Evolutionary conservation across 148 eudicot genomes (phyloP).

Genomic region (Spergularia marina): DNA sequence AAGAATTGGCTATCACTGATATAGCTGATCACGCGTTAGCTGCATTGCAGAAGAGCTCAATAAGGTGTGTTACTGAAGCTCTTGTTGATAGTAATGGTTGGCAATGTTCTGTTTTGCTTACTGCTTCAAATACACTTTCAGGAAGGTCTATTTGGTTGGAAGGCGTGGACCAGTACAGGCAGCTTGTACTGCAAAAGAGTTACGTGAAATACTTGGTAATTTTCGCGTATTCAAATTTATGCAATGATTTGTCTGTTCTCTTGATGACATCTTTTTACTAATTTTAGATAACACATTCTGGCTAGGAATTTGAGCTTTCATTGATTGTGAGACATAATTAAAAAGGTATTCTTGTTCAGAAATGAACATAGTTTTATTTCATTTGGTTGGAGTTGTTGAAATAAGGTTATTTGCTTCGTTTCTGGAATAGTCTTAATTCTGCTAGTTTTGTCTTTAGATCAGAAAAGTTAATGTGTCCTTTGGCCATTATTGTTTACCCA

Average conservation of each 20-base stretch:
- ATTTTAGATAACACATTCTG: too few relatives aligned
- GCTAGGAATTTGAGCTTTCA: too few relatives aligned
- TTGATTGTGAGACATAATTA: not conserved
- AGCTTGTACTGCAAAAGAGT: slow-evolving; percentile 97
- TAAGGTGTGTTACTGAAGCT: slow-evolving; percentile 49
- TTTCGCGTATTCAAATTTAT: not conserved
- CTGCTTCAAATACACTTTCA: slow-evolving; percentile 31
- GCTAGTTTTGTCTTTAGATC: not conserved
- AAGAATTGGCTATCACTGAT: slow-evolving; percentile 77
- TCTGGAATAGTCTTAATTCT: not conserved
- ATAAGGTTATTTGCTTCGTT: not conserved
- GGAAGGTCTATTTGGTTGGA: slow-evolving; percentile 91
- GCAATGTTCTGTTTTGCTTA: not conserved
- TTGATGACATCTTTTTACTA: too few relatives aligned
- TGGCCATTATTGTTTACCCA: not conserved
- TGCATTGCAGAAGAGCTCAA: slow-evolving; percentile 70
- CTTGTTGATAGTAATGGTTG: slow-evolving; percentile 3
- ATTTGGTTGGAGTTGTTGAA: not conserved
- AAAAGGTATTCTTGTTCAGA: not conserved
- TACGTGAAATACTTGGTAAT: slow-evolving; percentile 89
- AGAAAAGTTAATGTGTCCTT: not conserved
- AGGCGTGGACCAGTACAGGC: slow-evolving; percentile 99
- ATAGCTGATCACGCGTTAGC: slow-evolving; percentile 73
- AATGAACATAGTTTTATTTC: not conserved
- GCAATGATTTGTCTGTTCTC: too few relatives aligned